These are phyloP conservation scores for Herpetomonas tarakana DNA, from an alignment of 208 protist species.

Conservation along the genomic window DNA sequence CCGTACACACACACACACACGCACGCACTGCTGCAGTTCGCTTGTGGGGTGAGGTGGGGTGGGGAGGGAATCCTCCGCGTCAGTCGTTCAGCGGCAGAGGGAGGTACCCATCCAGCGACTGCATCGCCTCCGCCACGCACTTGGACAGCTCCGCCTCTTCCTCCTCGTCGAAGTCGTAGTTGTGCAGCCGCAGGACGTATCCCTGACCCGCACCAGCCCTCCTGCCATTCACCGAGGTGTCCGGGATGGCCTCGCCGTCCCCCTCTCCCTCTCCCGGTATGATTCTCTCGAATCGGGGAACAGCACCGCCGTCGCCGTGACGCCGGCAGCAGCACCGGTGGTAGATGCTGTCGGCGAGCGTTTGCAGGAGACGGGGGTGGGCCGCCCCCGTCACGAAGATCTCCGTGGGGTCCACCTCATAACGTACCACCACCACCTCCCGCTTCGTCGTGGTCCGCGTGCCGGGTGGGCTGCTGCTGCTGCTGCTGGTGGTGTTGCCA, in stretches of 20 bases:
- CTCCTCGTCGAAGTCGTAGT: conserved; percentile 34
- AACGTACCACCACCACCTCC: conserved; percentile 46
- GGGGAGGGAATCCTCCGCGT: no score
- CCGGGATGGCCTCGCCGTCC: not conserved
- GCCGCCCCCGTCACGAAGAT: conserved; percentile 43
- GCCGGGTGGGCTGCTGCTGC: conserved; percentile 4
- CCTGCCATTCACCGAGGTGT: not conserved
- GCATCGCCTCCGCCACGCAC: conserved; percentile 53
- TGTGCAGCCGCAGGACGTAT: conserved; percentile 39
- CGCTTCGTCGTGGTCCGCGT: conserved; percentile 4
- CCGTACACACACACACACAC: no score
- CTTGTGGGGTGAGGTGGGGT: no score
- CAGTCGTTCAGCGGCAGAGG: no score
- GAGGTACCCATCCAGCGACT: conserved; percentile 21
- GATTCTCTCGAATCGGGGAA: not conserved
- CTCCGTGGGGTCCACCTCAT: conserved; percentile 51
- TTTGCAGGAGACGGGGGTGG: conserved; percentile 28
- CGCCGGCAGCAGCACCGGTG: conserved; percentile 20
- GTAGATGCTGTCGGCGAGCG: conserved; percentile 50
- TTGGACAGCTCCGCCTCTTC: conserved; percentile 43
- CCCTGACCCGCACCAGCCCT: not conserved
- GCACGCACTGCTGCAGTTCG: no score
- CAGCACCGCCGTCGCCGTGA: conserved; percentile 7
- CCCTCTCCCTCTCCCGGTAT: not conserved
- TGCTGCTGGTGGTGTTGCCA: not conserved